Base-by-base conservation (phyloP, 2,329 filamentous ascomycete species). In the Pseudogymnoascus sp. region DNA sequence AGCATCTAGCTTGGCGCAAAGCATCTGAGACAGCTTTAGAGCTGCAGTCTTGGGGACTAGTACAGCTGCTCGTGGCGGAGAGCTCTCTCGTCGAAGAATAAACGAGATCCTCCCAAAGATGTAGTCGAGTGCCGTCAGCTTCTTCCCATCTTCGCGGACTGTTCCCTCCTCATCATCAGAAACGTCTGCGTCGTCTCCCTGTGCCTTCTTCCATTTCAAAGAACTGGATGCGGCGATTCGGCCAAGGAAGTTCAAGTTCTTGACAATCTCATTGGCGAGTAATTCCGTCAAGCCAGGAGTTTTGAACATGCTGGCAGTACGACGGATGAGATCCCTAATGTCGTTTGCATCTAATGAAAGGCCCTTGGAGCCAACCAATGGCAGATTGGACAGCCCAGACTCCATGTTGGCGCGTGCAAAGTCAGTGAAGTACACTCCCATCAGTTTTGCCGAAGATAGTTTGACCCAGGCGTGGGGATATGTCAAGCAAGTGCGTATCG, bases 241-340 rank as follows among this genome's bases (percentile, higher is more conserved):
- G 42, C 87, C 90, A 0, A 99, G 79, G 78, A 96, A 96, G 38
- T 93, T 81, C 36, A 96, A 79, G 66, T 96, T 91, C 66, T 91
- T 89, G 3, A 90, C 85, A 10, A 86, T 86, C 71, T 96, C 91
- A 42, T 84, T 81, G 1, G 90, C 90, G n/a, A 97, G 79, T 8
- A 85, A 81, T 69, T 94, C 88, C 13, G 87, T 86, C 6, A 93
- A 74, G 60, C 82, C 83, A 0, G 82, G 80, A 0, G 83, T 84
- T 58, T 84, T 84, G 48, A 96, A 71, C 15, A 83, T 79, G 55
- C 77, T 74, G 6, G 83, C 74, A 0, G 75, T 74, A 10, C 81
- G 74, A 12, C 79, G 77, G 64, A 81, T 84, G 74, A 80, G 81
- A 72, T 77, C 84, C 74, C 77, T 74, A 76, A 95, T 84, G 63